Evolutionary conservation across 768 basidiomycete genomes (phyloP).

Genomic region (Macrolepiota albuminosa): DNA sequence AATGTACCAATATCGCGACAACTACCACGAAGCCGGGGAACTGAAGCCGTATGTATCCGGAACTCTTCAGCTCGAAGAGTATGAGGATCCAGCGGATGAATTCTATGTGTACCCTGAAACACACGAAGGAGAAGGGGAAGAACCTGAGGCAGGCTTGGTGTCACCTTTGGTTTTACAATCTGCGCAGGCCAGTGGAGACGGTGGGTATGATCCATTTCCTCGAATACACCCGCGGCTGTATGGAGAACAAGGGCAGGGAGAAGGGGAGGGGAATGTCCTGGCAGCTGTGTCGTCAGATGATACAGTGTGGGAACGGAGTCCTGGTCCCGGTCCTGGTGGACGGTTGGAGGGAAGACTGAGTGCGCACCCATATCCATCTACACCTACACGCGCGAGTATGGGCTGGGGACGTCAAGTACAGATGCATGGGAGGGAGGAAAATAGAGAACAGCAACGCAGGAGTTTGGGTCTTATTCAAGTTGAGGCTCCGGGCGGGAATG

Average conservation of each 20-base stretch:
- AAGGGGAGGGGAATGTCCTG: neutral
- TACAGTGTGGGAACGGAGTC: slow-evolving; percentile 9
- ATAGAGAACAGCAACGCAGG: neutral
- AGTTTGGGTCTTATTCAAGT: neutral
- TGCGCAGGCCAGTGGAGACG: neutral
- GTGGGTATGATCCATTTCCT: neutral
- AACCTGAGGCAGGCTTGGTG: neutral
- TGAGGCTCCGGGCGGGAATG: neutral
- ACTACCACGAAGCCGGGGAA: neutral
- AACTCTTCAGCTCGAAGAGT: neutral
- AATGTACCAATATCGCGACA: neutral
- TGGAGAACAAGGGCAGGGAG: neutral
- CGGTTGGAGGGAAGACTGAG: neutral
- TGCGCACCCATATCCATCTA: neutral
- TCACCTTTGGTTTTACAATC: neutral
- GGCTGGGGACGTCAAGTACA: slow-evolving; percentile 3
- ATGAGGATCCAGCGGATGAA: neutral
- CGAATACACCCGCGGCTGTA: neutral
- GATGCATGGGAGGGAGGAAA: neutral
- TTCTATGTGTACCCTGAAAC: neutral
- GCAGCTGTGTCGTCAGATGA: slow-evolving; percentile 6
- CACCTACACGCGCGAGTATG: neutral
- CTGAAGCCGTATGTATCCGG: neutral
- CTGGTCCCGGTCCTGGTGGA: neutral
- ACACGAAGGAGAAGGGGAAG: neutral